Conservation (phyloP, 2,329 filamentous ascomycete genomes). For the Teratosphaeria zuluensis region DNA sequence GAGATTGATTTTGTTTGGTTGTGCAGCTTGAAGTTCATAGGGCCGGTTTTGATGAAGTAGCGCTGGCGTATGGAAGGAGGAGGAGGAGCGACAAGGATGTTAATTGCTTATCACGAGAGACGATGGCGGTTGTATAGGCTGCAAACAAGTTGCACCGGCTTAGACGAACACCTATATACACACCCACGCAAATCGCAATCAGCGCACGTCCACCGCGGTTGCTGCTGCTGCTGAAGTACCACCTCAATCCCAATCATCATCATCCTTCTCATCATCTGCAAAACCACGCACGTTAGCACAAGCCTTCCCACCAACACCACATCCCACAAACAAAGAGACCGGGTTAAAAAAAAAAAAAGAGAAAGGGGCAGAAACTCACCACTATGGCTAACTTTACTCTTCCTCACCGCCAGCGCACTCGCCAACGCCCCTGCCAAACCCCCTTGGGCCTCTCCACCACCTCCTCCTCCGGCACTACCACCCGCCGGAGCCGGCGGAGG, state of each 20-base stretch:
- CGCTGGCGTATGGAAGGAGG: too few relatives aligned
- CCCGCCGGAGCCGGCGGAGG: conserved; percentile 46
- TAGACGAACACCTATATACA: too few relatives aligned
- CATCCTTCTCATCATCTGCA: conserved; percentile 65
- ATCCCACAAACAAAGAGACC: neutral
- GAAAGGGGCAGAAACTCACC: conserved; percentile 54
- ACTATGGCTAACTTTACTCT: conserved; percentile 88
- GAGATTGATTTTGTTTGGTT: too few relatives aligned
- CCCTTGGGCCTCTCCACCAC: conserved; percentile 38
- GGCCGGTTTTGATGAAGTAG: too few relatives aligned
- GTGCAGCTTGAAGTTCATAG: too few relatives aligned
- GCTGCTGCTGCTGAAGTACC: neutral
- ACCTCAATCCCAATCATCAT: conserved; percentile 58
- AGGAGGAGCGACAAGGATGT: too few relatives aligned
- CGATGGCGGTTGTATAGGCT: too few relatives aligned
- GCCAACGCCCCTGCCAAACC: conserved; percentile 51
- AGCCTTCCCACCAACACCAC: neutral
- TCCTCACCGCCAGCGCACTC: conserved; percentile 73
- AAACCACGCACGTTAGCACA: conserved; percentile 19
- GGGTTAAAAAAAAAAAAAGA: neutral
- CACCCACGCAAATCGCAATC: too few relatives aligned
- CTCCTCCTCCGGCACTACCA: conserved; percentile 26
- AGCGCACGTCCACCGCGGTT: too few relatives aligned
- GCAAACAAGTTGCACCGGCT: too few relatives aligned
- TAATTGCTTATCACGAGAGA: too few relatives aligned